Conservation (phyloP, 1,284 basidiomycete species). For the Ceratobasidium sp. region DNA sequence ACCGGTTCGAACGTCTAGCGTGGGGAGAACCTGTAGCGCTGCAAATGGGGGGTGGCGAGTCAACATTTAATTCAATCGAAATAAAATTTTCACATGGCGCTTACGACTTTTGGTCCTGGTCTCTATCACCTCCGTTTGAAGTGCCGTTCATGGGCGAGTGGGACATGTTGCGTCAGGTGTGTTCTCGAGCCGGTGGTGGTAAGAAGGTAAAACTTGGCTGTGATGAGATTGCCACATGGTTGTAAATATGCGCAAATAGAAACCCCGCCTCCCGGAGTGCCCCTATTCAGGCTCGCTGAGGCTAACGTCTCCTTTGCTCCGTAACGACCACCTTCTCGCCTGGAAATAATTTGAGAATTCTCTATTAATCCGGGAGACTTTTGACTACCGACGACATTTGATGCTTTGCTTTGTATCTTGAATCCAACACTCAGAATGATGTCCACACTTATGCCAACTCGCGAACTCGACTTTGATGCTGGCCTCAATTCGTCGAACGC, state of each 20-base stretch:
- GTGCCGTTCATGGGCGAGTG: constrained; percentile 19
- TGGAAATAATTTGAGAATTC: too few species aligned
- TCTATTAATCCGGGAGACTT: not conserved
- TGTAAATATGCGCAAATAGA: constrained; percentile 14
- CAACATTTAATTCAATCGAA: constrained; percentile 1
- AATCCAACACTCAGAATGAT: not conserved
- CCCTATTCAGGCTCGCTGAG: constrained; percentile 42
- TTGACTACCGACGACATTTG: not conserved
- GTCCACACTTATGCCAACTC: constrained; percentile 3
- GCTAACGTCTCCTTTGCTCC: constrained; percentile 14
- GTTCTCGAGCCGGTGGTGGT: constrained; percentile 21
- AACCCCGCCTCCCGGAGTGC: constrained; percentile 16
- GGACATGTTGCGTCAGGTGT: constrained; percentile 5
- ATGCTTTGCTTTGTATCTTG: not conserved
- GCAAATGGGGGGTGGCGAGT: constrained; percentile 13
- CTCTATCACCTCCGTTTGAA: constrained; percentile 26
- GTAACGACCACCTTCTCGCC: constrained; percentile 17
- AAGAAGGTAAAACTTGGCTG: constrained; percentile 15
- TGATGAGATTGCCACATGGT: not conserved
- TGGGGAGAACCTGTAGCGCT: constrained; percentile 71
- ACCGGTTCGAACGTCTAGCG: constrained; percentile 77
- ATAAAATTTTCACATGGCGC: constrained; percentile 52
- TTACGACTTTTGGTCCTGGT: constrained; percentile 73
- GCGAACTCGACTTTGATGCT: constrained; percentile 72
- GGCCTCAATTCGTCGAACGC: constrained; percentile 80